Conservation (phyloP, 1,139 yeast species). For the Sugiyamaella castrensis region DNA sequence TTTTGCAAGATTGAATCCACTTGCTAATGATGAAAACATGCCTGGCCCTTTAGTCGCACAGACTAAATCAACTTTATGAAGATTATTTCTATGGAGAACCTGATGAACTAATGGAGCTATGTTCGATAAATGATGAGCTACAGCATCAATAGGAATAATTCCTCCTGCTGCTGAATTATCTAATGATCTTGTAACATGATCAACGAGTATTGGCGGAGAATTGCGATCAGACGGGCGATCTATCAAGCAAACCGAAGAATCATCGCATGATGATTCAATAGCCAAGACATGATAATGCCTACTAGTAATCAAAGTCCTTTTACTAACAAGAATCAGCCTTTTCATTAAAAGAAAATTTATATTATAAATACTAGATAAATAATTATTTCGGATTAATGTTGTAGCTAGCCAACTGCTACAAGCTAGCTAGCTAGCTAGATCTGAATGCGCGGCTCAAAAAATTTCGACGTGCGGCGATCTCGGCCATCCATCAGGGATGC, state of each 20-base stretch:
- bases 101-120: constrained; percentile 48
- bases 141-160: constrained; percentile 83
- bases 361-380: no score
- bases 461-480: no score
- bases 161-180: constrained; percentile 74
- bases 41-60: constrained; percentile 98
- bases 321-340: no score
- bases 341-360: no score
- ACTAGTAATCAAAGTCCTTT: no score
- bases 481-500: no score
- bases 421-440: no score
- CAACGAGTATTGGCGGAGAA: constrained; percentile 51
- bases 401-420: no score
- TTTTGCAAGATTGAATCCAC: constrained; percentile 80
- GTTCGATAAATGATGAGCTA: constrained; percentile 65
- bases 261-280: constrained; percentile 93
- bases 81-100: constrained; percentile 36
- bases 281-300: constrained; percentile 67
- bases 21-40: constrained; percentile 83
- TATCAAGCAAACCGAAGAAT: constrained; percentile 79
- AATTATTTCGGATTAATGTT: no score
- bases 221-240: constrained; percentile 42
- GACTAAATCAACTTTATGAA: constrained; percentile 62
- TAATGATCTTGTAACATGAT: constrained; percentile 63
- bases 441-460: no score